Conservation (phyloP, 257 asterid species). For the Misopates orontium region DNA sequence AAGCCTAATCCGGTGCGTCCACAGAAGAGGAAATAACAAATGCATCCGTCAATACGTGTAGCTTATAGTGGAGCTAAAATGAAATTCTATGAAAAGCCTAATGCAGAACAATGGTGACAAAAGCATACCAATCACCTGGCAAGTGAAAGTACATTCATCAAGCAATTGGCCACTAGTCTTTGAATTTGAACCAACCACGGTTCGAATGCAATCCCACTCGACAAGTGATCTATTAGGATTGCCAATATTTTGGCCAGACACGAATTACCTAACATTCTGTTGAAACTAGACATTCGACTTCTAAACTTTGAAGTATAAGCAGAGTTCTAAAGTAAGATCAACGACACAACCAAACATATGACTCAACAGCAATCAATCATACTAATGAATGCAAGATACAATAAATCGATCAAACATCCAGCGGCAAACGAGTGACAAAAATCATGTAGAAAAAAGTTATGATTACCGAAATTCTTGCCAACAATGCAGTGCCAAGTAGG, state of each 20-base stretch:
- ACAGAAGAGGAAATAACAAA: too few relatives aligned
- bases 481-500: slow-evolving; percentile 99
- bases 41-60: too few relatives aligned
- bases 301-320: slow-evolving; percentile 7
- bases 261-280: neutral
- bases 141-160: too few relatives aligned
- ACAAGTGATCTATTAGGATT: too few relatives aligned
- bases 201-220: too few relatives aligned
- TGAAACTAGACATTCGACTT: neutral
- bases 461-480: slow-evolving; percentile 94
- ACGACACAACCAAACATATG: slow-evolving; percentile 7
- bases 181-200: too few relatives aligned
- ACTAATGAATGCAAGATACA: neutral
- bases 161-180: too few relatives aligned
- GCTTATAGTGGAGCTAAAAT: too few relatives aligned
- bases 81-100: neutral
- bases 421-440: neutral
- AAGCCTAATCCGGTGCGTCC: too few relatives aligned
- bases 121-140: too few relatives aligned
- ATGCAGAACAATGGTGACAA: too few relatives aligned
- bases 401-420: neutral
- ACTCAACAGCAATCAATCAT: slow-evolving; percentile 17
- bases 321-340: slow-evolving; percentile 18
- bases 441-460: neutral
- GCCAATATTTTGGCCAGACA: too few relatives aligned